phyloP scores from a whole-genome alignment of 495 filamentous ascomycete species.

The Penicillium canescens region DNA sequence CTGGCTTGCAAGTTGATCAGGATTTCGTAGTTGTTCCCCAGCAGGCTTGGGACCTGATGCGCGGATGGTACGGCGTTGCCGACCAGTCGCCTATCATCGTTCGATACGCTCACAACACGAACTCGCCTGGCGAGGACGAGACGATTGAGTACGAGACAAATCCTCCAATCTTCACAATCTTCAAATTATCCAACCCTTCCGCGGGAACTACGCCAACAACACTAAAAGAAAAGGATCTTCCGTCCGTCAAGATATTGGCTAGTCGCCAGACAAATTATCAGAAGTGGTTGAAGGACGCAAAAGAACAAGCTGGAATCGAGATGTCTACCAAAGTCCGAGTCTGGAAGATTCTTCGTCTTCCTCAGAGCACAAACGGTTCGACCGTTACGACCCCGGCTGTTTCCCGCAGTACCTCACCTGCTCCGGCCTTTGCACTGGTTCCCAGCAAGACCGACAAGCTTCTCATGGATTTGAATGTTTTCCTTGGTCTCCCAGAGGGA shows the following conservation, averaged over 20 bases:
- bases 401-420: constrained; percentile 56
- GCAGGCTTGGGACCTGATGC: constrained; percentile 77
- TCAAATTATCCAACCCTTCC: constrained; percentile 66
- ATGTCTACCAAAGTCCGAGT: constrained; percentile 71
- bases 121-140: constrained; percentile 49
- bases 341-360: constrained; percentile 66
- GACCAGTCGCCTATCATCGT: constrained; percentile 70
- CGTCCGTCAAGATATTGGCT: constrained; percentile 62
- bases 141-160: constrained; percentile 83
- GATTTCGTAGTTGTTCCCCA: constrained; percentile 78
- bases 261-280: constrained; percentile 67
- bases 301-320: constrained; percentile 63
- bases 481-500: constrained; percentile 65
- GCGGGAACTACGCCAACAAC: constrained; percentile 58
- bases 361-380: constrained; percentile 42
- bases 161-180: constrained; percentile 83
- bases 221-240: constrained; percentile 58
- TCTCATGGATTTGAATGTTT: constrained; percentile 69
- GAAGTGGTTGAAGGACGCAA: constrained; percentile 72
- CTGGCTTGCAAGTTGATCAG: constrained; percentile 60
- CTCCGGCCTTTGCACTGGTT: constrained; percentile 37
- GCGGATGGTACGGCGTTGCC: constrained; percentile 78
- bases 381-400: constrained; percentile 58
- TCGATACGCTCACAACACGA: constrained; percentile 76
- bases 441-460: constrained; percentile 63